Evolutionary conservation across 1,284 basidiomycete species (phyloP).

Genomic region (Sporisorium sorghi): DNA sequence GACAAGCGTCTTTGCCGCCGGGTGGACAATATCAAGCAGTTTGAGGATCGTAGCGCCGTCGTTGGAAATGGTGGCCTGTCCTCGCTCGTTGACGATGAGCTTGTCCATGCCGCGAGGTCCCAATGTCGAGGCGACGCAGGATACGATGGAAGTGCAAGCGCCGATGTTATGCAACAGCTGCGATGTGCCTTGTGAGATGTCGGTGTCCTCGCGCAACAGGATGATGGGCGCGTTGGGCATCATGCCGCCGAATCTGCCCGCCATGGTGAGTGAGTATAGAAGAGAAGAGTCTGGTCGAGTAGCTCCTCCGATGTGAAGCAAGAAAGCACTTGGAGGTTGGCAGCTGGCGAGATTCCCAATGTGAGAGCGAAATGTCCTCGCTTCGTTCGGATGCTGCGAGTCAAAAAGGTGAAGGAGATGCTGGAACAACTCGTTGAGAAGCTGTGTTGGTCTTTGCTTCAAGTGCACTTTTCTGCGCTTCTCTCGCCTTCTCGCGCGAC

Average conservation of each 20-base stretch:
- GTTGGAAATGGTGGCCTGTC: conserved; percentile 94
- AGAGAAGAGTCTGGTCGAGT: background rate
- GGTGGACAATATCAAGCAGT: conserved; percentile 95
- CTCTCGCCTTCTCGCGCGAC: conserved; percentile 37
- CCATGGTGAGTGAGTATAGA: conserved; percentile 25
- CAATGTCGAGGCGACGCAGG: conserved; percentile 81
- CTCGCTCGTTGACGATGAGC: conserved; percentile 77
- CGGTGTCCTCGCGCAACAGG: conserved; percentile 79
- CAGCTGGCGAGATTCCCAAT: background rate
- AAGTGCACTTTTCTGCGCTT: conserved; percentile 16
- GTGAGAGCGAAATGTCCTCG: background rate
- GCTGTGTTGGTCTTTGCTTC: conserved; percentile 41
- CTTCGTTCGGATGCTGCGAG: background rate
- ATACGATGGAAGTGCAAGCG: conserved; percentile 65
- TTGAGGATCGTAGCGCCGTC: conserved; percentile 98
- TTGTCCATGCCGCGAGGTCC: conserved; percentile 99
- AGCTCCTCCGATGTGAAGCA: conserved; percentile 8
- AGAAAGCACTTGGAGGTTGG: background rate
- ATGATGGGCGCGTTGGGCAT: conserved; percentile 65
- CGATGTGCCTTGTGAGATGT: conserved; percentile 92
- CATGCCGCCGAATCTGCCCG: conserved; percentile 57
- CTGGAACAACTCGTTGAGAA: background rate
- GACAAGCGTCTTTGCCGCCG: conserved; percentile 93
- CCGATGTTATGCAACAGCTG: conserved; percentile 95
- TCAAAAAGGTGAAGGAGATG: conserved; percentile 7